Percentiles rank a stretch among this genome's conserved stretches.
Conservation (phyloP, 345 rosid genomes). For the Toxicodendron radicans region DNA sequence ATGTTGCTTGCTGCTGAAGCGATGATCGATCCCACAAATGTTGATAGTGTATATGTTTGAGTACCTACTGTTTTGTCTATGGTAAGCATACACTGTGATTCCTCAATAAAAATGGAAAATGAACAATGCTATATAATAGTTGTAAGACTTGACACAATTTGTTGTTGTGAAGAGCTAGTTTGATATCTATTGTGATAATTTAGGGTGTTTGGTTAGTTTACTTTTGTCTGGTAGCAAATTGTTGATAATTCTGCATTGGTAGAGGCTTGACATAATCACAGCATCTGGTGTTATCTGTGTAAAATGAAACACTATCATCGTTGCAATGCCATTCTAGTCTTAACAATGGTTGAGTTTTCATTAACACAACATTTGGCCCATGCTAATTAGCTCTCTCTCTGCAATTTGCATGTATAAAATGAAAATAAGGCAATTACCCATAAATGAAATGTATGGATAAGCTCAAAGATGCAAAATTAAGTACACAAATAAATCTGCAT, state of each 20-base stretch:
- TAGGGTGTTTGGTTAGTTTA: no score
- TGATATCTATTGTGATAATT: no score
- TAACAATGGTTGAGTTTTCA: no score
- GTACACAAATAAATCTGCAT: neutral
- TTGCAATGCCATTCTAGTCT: no score
- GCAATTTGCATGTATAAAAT: neutral
- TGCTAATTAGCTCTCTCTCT: neutral
- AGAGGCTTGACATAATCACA: no score
- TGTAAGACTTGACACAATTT: no score
- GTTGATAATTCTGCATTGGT: no score
- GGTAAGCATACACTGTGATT: neutral
- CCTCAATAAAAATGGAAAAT: neutral
- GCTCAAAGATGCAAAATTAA: neutral
- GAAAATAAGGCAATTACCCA: neutral
- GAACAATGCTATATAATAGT: no score
- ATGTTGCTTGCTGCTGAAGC: conserved; percentile 49
- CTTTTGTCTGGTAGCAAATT: no score
- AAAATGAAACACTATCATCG: no score
- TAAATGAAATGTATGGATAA: neutral
- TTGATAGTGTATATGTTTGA: neutral
- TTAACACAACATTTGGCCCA: no score
- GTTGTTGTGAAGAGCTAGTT: neutral
- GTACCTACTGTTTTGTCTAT: conserved; percentile 13
- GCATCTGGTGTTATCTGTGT: no score
- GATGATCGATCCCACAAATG: neutral